phyloP scores from a whole-genome alignment of 1,284 basidiomycete species.

The Sphagnurus paluster region DNA sequence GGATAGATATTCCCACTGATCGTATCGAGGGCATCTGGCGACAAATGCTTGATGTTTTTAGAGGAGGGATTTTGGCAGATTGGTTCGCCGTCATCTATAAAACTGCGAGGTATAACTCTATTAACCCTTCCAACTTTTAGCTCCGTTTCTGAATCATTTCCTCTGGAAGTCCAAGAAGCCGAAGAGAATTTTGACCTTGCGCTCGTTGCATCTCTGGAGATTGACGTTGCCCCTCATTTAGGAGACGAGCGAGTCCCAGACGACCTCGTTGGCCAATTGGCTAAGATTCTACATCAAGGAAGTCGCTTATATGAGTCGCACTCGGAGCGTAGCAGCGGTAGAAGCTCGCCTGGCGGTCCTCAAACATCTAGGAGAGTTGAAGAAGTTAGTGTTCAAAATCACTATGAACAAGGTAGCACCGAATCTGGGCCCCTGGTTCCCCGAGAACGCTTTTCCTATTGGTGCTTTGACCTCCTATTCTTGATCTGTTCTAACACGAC shows the following conservation, averaged over 20 bases:
- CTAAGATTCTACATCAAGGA: constrained; percentile 74
- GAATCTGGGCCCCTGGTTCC: constrained; percentile 56
- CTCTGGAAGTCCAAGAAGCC: constrained; percentile 64
- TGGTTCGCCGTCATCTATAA: constrained; percentile 50
- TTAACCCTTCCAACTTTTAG: constrained; percentile 30
- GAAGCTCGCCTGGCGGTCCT: constrained; percentile 18
- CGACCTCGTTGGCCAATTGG: constrained; percentile 67
- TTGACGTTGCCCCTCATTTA: constrained; percentile 76
- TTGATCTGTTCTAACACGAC: constrained; percentile 68
- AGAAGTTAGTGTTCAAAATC: constrained; percentile 37
- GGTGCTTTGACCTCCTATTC: constrained; percentile 92
- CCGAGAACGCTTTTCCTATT: constrained; percentile 87
- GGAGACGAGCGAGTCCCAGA: constrained; percentile 74
- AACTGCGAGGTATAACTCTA: neutral
- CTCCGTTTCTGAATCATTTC: constrained; percentile 51
- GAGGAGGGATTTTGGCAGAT: constrained; percentile 82
- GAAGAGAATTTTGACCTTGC: constrained; percentile 91
- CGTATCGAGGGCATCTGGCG: constrained; percentile 81
- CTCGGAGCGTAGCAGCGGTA: constrained; percentile 19
- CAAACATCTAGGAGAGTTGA: constrained; percentile 35
- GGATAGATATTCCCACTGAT: constrained; percentile 55
- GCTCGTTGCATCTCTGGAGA: constrained; percentile 78
- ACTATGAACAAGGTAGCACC: constrained; percentile 58
- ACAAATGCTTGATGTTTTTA: constrained; percentile 82
- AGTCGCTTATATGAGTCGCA: constrained; percentile 65